phyloP scores from a whole-genome alignment of 768 basidiomycete genomes.

The Leccinum arenicola region DNA sequence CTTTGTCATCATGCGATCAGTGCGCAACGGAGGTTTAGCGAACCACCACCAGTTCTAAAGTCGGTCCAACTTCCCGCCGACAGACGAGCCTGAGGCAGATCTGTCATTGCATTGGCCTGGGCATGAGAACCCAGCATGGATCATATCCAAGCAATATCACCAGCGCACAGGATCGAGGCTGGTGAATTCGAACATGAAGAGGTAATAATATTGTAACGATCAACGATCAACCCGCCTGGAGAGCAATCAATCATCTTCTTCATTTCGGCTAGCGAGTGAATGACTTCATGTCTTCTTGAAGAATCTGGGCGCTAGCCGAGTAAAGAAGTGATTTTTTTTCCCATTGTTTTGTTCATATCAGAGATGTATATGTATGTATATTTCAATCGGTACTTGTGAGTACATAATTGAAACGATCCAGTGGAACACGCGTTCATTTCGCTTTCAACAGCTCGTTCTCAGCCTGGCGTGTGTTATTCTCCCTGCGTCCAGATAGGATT shows the following conservation, averaged over 20 bases:
- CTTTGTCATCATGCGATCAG: constrained; percentile 3
- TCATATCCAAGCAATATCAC: not conserved
- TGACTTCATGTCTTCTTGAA: constrained; percentile 10
- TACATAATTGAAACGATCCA: not conserved
- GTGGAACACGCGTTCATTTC: constrained; percentile 14
- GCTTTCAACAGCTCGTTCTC: constrained; percentile 4
- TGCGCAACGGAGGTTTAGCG: not conserved
- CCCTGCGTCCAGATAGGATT: not conserved
- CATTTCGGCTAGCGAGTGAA: constrained; percentile 26
- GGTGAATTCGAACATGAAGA: constrained; percentile 6
- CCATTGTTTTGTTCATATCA: not conserved
- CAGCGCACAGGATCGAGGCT: not conserved
- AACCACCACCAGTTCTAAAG: constrained; percentile 4
- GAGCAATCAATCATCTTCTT: constrained; percentile 17
- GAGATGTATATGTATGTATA: too few relatives aligned
- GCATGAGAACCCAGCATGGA: constrained; percentile 1
- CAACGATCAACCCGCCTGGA: constrained; percentile 20
- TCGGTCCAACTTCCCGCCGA: constrained; percentile 4
- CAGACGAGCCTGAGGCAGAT: not conserved
- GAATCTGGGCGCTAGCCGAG: not conserved
- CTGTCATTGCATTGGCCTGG: not conserved
- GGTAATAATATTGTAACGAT: not conserved
- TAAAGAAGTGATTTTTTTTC: not conserved
- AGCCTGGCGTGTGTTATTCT: not conserved
- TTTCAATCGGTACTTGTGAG: not conserved